Percentiles rank a stretch among this genome's conserved stretches.
These are phyloP conservation scores for Phallus indusiatus DNA, from an alignment of 768 basidiomycete species.

Conservation along the genomic window DNA sequence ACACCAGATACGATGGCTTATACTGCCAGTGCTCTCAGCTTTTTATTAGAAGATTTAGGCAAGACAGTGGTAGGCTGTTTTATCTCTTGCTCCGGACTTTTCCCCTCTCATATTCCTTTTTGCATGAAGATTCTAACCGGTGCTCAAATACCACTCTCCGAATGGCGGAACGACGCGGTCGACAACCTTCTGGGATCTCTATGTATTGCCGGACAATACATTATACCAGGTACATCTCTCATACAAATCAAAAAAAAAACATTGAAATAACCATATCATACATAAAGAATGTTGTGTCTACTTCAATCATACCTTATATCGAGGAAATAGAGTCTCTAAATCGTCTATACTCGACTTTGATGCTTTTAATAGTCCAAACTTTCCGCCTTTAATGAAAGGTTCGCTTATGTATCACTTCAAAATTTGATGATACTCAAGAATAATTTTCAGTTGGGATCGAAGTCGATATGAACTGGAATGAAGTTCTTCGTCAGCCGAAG, in stretches of 20 bases:
- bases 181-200: conserved; percentile 89
- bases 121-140: conserved; percentile 73
- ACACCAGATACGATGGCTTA: conserved; percentile 75
- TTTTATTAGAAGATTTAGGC: conserved; percentile 85
- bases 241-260: neutral
- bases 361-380: conserved; percentile 82
- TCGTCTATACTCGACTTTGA: conserved; percentile 72
- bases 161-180: conserved; percentile 87
- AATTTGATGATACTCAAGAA: neutral
- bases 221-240: conserved; percentile 63
- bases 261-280: neutral
- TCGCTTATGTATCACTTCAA: conserved; percentile 11
- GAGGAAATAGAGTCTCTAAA: conserved; percentile 81
- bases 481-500: conserved; percentile 75
- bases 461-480: conserved; percentile 81
- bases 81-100: neutral
- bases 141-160: conserved; percentile 87
- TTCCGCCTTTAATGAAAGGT: conserved; percentile 76
- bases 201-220: conserved; percentile 82
- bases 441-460: conserved; percentile 68
- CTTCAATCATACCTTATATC: conserved; percentile 82
- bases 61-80: conserved; percentile 64
- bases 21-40: conserved; percentile 80
- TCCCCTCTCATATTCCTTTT: neutral
- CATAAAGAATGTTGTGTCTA: conserved; percentile 71